Evolutionary conservation across 1,139 yeast genomes (phyloP).

Genomic region (Saccharomycopsis hybrid): DNA sequence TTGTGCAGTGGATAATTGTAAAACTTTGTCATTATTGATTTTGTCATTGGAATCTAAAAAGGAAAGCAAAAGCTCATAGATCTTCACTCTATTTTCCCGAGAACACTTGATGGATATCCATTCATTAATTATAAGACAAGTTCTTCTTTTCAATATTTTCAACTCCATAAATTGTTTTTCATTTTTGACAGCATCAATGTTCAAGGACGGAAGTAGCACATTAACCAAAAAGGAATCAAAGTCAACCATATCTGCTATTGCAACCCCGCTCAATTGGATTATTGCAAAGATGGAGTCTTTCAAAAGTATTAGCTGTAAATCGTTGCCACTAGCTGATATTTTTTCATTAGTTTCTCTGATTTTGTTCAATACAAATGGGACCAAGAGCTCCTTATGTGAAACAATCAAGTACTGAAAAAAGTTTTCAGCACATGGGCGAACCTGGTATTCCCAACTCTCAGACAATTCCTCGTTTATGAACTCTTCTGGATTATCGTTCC

Average conservation of each 20-base stretch:
- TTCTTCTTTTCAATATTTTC: constrained; percentile 67
- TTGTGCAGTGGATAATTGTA: constrained; percentile 66
- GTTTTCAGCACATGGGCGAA: constrained; percentile 83
- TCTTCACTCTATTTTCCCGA: constrained; percentile 47
- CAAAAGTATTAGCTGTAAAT: constrained; percentile 38
- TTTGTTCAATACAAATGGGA: constrained; percentile 55
- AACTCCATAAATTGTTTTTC: constrained; percentile 39
- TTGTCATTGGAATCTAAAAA: constrained; percentile 38
- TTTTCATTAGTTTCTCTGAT: constrained; percentile 42
- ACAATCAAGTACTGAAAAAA: constrained; percentile 70
- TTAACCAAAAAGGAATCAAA: constrained; percentile 54
- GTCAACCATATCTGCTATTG: constrained; percentile 57
- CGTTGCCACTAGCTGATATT: constrained; percentile 34
- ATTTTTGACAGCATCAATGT: constrained; percentile 24
- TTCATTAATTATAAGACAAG: constrained; percentile 68
- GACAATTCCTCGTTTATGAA: constrained; percentile 81
- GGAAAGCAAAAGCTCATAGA: constrained; percentile 45
- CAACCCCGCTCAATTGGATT: constrained; percentile 68
- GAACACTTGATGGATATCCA: constrained; percentile 73
- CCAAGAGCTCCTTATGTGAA: constrained; percentile 55
- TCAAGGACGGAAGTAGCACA: constrained; percentile 56
- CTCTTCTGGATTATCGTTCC: constrained; percentile 87
- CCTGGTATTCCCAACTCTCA: constrained; percentile 75
- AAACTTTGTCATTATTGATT: constrained; percentile 15
- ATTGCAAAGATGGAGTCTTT: constrained; percentile 79